Evolutionary conservation across 768 basidiomycete genomes (phyloP).

Genomic region (Hypholoma sublateritium): DNA sequence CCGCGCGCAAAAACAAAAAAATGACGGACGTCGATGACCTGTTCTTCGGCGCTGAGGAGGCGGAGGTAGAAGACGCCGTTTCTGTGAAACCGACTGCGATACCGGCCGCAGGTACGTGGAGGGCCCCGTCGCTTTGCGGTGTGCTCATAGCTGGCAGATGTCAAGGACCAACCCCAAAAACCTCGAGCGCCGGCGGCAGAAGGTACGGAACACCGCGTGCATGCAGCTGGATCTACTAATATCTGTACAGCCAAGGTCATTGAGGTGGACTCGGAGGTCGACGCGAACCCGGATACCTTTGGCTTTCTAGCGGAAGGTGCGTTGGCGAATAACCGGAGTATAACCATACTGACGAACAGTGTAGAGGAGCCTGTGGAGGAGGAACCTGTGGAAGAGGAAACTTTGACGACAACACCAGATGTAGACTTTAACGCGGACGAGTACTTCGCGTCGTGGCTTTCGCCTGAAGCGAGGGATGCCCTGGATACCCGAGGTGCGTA

Average conservation of each 20-base stretch:
- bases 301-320: neutral
- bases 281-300: neutral
- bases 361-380: neutral
- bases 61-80: neutral
- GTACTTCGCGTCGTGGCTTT: constrained; percentile 18
- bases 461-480: constrained; percentile 7
- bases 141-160: neutral
- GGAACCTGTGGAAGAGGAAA: neutral
- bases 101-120: neutral
- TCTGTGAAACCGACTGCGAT: neutral
- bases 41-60: constrained; percentile 9
- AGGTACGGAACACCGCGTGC: neutral
- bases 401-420: neutral
- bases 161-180: neutral
- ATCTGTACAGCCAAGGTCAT: too few relatives aligned
- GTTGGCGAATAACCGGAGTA: neutral
- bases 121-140: neutral
- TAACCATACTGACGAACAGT: neutral
- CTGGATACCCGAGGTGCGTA: neutral
- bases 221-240: too few relatives aligned
- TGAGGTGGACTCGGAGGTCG: neutral
- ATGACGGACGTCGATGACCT: constrained; percentile 13
- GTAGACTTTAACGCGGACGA: constrained; percentile 11
- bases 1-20: constrained; percentile 15
- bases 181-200: neutral